Conservation (phyloP, 2,329 filamentous ascomycete genomes). For the Arthrobotrys pseudoclavata region DNA sequence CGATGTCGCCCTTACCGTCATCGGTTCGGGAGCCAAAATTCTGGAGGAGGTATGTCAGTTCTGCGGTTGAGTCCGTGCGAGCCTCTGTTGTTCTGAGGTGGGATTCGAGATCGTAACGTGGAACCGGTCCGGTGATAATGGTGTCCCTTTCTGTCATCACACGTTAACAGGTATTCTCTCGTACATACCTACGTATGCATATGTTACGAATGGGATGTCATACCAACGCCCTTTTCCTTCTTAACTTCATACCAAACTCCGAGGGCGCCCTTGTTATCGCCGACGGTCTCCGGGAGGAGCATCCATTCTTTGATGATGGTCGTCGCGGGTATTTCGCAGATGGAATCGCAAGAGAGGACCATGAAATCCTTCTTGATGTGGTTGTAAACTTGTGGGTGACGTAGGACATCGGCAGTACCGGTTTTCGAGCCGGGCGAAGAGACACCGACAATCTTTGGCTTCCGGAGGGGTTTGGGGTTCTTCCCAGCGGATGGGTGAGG, state of each 20-base stretch:
- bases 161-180: background rate
- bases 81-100: constrained; percentile 68
- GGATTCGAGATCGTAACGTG: constrained; percentile 72
- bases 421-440: constrained; percentile 57
- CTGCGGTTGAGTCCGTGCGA: constrained; percentile 26
- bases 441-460: constrained; percentile 66
- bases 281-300: constrained; percentile 64
- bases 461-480: constrained; percentile 38
- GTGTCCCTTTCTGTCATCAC: constrained; percentile 36
- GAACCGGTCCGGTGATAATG: constrained; percentile 37
- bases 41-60: constrained; percentile 49
- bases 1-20: constrained; percentile 74
- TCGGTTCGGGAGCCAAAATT: constrained; percentile 32
- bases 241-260: constrained; percentile 94
- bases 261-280: constrained; percentile 74
- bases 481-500: constrained; percentile 46
- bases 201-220: background rate
- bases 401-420: constrained; percentile 88
- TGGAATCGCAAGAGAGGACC: constrained; percentile 90
- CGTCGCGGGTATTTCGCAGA: constrained; percentile 89
- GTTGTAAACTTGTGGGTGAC: constrained; percentile 83
- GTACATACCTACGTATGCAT: background rate
- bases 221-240: constrained; percentile 74
- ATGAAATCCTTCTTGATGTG: constrained; percentile 87
- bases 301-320: constrained; percentile 92